phyloP scores from a whole-genome alignment of 108 stramenopile species.

The Nannochloropsis oceanica region DNA sequence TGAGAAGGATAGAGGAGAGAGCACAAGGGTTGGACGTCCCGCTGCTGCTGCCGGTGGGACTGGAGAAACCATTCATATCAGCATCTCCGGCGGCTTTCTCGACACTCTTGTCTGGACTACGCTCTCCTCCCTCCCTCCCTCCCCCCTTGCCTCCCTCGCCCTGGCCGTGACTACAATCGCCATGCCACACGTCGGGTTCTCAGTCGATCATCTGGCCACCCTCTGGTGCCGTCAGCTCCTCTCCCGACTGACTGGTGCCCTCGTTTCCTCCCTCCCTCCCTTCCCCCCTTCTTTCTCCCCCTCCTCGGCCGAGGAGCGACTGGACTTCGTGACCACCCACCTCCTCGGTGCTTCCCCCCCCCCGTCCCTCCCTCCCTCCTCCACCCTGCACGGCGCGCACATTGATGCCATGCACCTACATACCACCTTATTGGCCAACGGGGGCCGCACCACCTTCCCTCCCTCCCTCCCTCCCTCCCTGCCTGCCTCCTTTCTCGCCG shows the following conservation, averaged over 20 bases:
- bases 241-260: neutral
- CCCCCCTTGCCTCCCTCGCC: neutral
- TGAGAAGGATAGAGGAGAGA: neutral
- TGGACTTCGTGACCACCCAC: neutral
- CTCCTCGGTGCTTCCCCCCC: neutral
- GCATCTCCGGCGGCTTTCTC: neutral
- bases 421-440: neutral
- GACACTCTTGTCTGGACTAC: neutral
- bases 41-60: neutral
- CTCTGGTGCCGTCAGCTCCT: neutral
- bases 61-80: neutral
- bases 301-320: neutral
- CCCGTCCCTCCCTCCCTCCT: neutral
- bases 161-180: neutral
- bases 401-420: neutral
- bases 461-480: neutral
- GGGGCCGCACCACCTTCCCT: neutral
- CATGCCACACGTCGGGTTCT: neutral
- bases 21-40: neutral
- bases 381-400: neutral
- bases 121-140: neutral
- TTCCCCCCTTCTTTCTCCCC: neutral
- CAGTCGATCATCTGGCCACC: neutral
- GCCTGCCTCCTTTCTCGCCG: neutral
- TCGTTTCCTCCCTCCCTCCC: neutral